Conservation (phyloP, 2,329 filamentous ascomycete genomes). For the Pseudogymnoascus sp. region DNA sequence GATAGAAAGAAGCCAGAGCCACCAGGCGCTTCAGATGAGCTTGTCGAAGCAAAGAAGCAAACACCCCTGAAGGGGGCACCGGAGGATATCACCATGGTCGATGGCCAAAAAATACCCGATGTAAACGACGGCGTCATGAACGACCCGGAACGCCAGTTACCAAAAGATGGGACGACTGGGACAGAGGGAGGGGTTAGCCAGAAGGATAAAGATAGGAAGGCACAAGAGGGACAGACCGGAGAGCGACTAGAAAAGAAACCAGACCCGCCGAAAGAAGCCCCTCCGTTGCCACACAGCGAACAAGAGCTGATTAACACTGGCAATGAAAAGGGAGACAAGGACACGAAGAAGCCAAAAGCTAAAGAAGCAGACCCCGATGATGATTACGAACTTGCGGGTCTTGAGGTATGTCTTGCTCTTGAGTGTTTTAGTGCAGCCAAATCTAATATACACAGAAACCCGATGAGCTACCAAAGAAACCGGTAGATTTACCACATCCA, state of each 20-base stretch:
- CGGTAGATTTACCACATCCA: slow-evolving; percentile 67
- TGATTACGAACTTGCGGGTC: slow-evolving; percentile 36
- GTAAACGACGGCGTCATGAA: slow-evolving; percentile 85
- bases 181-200: slow-evolving; percentile 85
- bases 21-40: slow-evolving; percentile 30
- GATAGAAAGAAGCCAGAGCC: slow-evolving; percentile 38
- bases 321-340: slow-evolving; percentile 37
- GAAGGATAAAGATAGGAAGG: slow-evolving; percentile 71
- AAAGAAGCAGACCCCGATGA: slow-evolving; percentile 33
- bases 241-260: slow-evolving; percentile 68
- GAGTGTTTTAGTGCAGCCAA: background rate
- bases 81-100: slow-evolving; percentile 46
- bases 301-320: slow-evolving; percentile 55
- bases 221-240: slow-evolving; percentile 58
- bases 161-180: slow-evolving; percentile 80
- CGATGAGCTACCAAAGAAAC: slow-evolving; percentile 69
- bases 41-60: slow-evolving; percentile 26
- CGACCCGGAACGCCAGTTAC: slow-evolving; percentile 67
- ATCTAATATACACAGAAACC: slow-evolving; percentile 58
- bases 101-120: slow-evolving; percentile 57
- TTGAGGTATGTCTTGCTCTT: slow-evolving; percentile 47
- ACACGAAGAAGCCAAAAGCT: slow-evolving; percentile 33
- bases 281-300: slow-evolving; percentile 74
- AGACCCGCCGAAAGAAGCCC: slow-evolving; percentile 77
- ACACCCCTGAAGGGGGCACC: slow-evolving; percentile 46